These are phyloP conservation scores for Lasiosphaeris hirsuta DNA, from an alignment of 495 filamentous ascomycete species.

Conservation along the genomic window DNA sequence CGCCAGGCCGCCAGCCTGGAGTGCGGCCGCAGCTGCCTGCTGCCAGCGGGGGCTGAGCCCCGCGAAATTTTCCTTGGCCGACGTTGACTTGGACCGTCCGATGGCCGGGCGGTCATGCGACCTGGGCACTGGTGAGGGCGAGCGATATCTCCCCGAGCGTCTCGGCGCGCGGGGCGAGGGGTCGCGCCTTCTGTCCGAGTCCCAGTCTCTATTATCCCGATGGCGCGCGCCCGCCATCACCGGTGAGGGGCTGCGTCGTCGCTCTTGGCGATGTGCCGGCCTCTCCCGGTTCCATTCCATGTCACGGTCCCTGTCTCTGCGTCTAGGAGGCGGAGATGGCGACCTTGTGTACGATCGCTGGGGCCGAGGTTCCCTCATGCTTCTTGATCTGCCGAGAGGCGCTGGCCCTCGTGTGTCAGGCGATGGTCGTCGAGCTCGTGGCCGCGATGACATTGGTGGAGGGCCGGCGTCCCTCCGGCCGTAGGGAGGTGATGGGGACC, in stretches of 20 bases:
- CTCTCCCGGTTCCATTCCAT: neutral
- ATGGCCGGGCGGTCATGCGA: constrained; percentile 10
- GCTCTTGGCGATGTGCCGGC: neutral
- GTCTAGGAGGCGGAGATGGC: neutral
- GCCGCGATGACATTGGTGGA: constrained; percentile 2
- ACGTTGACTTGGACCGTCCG: constrained; percentile 19
- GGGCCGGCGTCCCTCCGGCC: neutral
- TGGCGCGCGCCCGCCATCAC: neutral
- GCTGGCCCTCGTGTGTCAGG: neutral
- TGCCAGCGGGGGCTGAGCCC: constrained; percentile 25
- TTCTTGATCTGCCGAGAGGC: neutral
- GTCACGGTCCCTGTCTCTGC: neutral
- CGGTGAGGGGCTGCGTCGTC: neutral
- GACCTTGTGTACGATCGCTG: neutral
- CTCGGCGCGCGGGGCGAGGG: neutral
- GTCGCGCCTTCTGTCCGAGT: neutral
- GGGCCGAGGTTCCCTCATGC: neutral
- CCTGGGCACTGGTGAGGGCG: neutral
- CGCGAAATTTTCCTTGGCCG: constrained; percentile 6
- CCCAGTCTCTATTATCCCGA: neutral
- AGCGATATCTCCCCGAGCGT: neutral
- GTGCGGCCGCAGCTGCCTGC: constrained; percentile 36
- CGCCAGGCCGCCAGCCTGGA: constrained; percentile 39
- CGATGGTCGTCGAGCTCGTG: neutral
- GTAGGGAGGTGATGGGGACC: constrained; percentile 6